These are phyloP conservation scores for Dendrobium chrysotoxum DNA, from an alignment of 106 monocot species.

Conservation along the genomic window DNA sequence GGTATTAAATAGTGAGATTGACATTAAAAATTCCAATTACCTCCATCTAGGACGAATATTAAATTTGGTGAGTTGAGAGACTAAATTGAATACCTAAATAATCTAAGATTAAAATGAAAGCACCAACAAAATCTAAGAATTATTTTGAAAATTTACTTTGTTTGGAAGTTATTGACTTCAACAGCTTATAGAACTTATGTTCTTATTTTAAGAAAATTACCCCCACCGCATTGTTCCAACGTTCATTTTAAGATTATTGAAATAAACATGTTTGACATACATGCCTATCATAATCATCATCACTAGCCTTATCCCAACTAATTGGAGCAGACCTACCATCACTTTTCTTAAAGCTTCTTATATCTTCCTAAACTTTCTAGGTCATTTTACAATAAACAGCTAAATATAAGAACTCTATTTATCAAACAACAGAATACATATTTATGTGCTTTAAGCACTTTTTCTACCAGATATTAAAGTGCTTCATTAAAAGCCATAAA, in stretches of 20 bases:
- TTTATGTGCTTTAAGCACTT: not conserved
- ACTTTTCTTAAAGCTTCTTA: not conserved
- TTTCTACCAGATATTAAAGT: not conserved
- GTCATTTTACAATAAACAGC: not conserved
- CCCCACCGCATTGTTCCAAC: not conserved
- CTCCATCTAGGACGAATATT: too few relatives aligned
- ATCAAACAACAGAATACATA: not conserved
- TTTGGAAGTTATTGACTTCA: not conserved
- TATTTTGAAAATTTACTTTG: too few relatives aligned
- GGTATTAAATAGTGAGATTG: too few relatives aligned
- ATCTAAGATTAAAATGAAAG: too few relatives aligned
- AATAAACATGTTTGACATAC: not conserved
- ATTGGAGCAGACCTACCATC: not conserved
- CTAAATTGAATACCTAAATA: too few relatives aligned
- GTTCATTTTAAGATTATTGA: not conserved
- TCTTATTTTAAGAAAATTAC: not conserved
- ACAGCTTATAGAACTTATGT: not conserved
- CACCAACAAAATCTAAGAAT: too few relatives aligned
- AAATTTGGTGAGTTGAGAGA: too few relatives aligned
- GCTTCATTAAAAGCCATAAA: not conserved
- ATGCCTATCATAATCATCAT: not conserved
- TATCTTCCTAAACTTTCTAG: not conserved
- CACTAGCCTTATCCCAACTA: not conserved
- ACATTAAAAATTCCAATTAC: too few relatives aligned
- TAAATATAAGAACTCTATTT: not conserved